Evolutionary conservation across 2,329 filamentous ascomycete genomes (phyloP), one percentile per base, ranked within the genome.

Genomic region (Zelopaecilomyces penicillatus): DNA sequence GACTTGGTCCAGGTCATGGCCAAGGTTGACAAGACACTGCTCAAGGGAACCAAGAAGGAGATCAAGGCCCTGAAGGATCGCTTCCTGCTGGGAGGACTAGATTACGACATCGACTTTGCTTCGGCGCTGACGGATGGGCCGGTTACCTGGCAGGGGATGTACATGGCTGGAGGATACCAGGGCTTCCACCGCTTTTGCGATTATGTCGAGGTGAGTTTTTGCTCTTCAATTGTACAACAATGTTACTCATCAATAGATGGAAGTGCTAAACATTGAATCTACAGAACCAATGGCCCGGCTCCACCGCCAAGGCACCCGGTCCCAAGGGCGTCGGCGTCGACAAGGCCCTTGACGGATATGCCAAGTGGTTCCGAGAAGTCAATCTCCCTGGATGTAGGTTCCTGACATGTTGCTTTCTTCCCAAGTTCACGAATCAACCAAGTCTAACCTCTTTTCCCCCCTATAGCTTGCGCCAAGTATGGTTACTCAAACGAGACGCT

Each of bases 1-100:
- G 73, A 75, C 5, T 80, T 80, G 1, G 76, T 82, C 54, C 77
- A 65, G 47, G 56, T 75, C 30, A 70, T 70, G 10, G 57, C 70
- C 39, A 56, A 71, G 12, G 58, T 75, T 6, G 73, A 77, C 57
- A 65, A 66, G 41, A 68, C 75, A 41, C 63, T 76, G 7, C 61
- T 67, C 29, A 57, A 61, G 39, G 61, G 65, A 47, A 44, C 41
- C 8, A 36, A 43, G 3, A 54, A 60, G 30, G 57, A 54, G 32
- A 58, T 59, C 42, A 50, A 58, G 4, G 58, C 76, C 29, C 81
- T 71, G n/a, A 62, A 64, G 44, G 52, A 61, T 12, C 53, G 55
- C 0, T 76, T 75, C 37, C 67, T 66, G 0, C 55, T 74, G 4
- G 61, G 55, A 5, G 64, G 62, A 33, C 50, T 74, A 8, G 55